Conservation (phyloP, 345 rosid genomes). For the Chamaenerion angustifolium region DNA sequence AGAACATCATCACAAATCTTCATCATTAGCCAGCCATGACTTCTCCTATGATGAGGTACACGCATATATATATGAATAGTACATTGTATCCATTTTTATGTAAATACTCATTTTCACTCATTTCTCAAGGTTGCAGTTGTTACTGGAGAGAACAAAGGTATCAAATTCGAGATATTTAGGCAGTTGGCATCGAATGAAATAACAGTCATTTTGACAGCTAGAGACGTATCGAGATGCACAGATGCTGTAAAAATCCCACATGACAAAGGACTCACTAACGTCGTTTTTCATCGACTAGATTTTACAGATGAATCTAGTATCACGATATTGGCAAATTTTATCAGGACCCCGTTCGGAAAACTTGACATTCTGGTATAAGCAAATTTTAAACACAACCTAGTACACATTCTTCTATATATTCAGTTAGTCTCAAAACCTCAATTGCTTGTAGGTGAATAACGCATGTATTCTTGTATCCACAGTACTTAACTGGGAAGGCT, state of each 20-base stretch:
- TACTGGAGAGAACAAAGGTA: slow-evolving; percentile 17
- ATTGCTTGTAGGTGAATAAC: too few species aligned
- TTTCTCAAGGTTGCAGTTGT: slow-evolving; percentile 9
- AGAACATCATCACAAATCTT: too few species aligned
- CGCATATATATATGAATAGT: too few species aligned
- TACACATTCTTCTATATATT: too few species aligned
- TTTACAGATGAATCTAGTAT: slow-evolving; percentile 2
- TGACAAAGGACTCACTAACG: slow-evolving; percentile 4
- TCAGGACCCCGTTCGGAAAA: slow-evolving; percentile 3
- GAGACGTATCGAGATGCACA: slow-evolving; percentile 8
- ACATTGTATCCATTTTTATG: too few species aligned
- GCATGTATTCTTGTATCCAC: too few species aligned
- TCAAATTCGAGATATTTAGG: slow-evolving; percentile 11
- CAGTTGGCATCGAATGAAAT: slow-evolving; percentile 12
- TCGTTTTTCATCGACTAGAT: slow-evolving; percentile 12
- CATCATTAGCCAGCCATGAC: too few species aligned
- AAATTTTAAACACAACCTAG: too few species aligned
- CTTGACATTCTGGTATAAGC: slow-evolving; percentile 11
- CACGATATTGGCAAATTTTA: slow-evolving; percentile 6
- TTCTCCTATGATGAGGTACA: too few species aligned
- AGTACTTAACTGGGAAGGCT: too few species aligned
- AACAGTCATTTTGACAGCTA: slow-evolving; percentile 9
- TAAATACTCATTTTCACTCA: neutral
- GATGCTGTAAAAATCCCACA: slow-evolving; percentile 1
- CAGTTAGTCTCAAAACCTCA: too few species aligned